Evolutionary conservation across 352 stramenopile species (phyloP).

Genomic region (Phytophthora fragariaefolia): DNA sequence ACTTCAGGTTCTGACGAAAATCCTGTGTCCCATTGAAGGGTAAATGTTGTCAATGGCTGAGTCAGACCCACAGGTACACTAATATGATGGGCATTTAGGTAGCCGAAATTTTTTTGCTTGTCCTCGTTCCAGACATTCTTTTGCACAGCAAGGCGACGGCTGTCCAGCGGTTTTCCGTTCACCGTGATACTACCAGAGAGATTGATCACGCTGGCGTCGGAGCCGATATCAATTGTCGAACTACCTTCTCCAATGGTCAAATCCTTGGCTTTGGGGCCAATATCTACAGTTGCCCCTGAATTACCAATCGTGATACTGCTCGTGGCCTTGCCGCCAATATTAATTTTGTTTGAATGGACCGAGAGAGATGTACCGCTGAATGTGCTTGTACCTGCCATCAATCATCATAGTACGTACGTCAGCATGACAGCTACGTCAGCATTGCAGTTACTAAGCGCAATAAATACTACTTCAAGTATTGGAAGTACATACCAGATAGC

Average conservation of each 20-base stretch:
- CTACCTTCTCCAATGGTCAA: conserved; percentile 43
- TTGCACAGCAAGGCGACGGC: conserved; percentile 31
- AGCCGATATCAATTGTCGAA: conserved; percentile 46
- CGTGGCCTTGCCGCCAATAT: conserved; percentile 44
- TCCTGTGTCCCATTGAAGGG: conserved; percentile 35
- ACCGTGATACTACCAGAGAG: conserved; percentile 58
- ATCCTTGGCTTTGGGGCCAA: conserved; percentile 35
- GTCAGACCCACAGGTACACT: conserved; percentile 10
- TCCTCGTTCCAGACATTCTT: conserved; percentile 1
- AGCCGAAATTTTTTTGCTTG: conserved; percentile 37
- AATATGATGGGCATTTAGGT: conserved; percentile 41
- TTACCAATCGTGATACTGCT: conserved; percentile 43
- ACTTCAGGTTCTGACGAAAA: conserved; percentile 38
- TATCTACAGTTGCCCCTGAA: conserved; percentile 26
- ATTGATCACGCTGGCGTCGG: conserved; percentile 39
- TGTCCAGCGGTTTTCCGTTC: conserved; percentile 54
- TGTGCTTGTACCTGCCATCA: conserved; percentile 28
- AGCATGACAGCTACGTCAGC: neutral
- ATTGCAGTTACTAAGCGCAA: neutral
- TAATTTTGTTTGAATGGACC: conserved; percentile 37
- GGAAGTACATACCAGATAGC: conserved; percentile 28
- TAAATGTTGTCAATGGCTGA: conserved; percentile 27
- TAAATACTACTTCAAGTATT: neutral
- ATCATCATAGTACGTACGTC: neutral
- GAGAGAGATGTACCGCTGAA: conserved; percentile 33